These are phyloP conservation scores for Xylaria sp. DNA, from an alignment of 2,329 filamentous ascomycete genomes.

Conservation along the genomic window DNA sequence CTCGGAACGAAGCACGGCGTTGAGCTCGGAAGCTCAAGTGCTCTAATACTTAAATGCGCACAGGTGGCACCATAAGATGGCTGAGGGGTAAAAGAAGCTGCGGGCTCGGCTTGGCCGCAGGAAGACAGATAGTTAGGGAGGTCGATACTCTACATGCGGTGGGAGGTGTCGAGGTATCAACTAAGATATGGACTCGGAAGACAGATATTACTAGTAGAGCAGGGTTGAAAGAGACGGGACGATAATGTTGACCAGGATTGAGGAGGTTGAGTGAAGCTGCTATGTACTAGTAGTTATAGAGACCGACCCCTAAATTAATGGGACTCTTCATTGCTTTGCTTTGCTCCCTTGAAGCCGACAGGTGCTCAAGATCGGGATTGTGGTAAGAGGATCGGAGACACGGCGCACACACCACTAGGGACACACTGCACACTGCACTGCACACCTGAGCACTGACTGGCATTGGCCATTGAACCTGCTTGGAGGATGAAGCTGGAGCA, in stretches of 20 bases:
- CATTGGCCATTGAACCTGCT: constrained; percentile 10
- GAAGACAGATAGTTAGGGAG: constrained; percentile 10
- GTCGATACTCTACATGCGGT: neutral
- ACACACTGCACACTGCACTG: neutral
- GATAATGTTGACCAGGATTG: constrained; percentile 1
- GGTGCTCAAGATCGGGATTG: constrained; percentile 42
- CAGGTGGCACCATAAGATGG: constrained; percentile 20
- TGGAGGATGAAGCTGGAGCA: constrained; percentile 32
- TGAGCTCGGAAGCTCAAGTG: constrained; percentile 11
- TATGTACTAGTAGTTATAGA: neutral
- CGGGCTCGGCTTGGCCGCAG: constrained; percentile 22
- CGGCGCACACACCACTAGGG: neutral
- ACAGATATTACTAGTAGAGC: neutral
- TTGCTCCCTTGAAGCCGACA: constrained; percentile 36
- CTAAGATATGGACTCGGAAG: neutral
- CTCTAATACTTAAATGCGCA: constrained; percentile 16
- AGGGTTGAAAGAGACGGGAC: constrained; percentile 13
- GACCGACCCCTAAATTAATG: constrained; percentile 4
- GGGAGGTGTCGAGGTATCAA: constrained; percentile 13
- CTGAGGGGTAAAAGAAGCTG: constrained; percentile 32
- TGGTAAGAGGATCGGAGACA: constrained; percentile 45
- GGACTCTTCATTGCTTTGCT: constrained; percentile 19
- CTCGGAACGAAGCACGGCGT: constrained; percentile 3
- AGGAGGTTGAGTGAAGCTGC: constrained; percentile 12
- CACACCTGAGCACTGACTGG: neutral